These are phyloP conservation scores for Colletotrichum melonis DNA, from an alignment of 2,329 filamentous ascomycete genomes.

Conservation along the genomic window DNA sequence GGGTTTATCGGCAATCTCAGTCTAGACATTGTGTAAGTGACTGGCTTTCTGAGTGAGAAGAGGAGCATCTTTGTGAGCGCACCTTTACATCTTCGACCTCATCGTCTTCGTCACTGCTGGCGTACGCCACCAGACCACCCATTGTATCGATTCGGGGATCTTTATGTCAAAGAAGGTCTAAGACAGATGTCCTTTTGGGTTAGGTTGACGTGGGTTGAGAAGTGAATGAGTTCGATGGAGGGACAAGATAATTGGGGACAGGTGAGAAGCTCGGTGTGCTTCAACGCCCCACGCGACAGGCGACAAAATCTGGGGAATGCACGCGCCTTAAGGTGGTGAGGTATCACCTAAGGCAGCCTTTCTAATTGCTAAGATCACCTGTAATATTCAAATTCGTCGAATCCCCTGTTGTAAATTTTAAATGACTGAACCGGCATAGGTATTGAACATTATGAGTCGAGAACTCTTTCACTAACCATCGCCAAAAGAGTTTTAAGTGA, in stretches of 20 bases:
- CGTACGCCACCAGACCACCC: conserved; percentile 61
- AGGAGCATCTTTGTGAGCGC: not conserved
- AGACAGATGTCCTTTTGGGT: too few species aligned
- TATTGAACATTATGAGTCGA: too few species aligned
- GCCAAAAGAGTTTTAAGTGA: too few species aligned
- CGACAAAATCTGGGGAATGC: not conserved
- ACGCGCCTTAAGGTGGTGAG: not conserved
- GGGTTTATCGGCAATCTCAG: not conserved
- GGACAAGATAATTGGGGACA: not conserved
- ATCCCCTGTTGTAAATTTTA: too few species aligned
- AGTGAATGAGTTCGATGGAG: not conserved
- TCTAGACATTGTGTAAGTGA: not conserved
- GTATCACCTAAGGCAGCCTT: not conserved
- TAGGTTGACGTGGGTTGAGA: not conserved
- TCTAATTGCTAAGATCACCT: too few species aligned
- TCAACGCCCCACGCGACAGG: not conserved
- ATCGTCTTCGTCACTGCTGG: conserved; percentile 63
- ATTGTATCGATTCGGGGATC: conserved; percentile 39
- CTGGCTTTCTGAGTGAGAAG: not conserved
- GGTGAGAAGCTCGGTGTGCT: not conserved
- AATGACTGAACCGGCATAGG: too few species aligned
- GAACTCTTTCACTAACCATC: too few species aligned
- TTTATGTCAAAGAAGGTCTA: too few species aligned
- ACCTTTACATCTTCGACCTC: conserved; percentile 40
- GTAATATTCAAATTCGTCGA: too few species aligned